A percentile compares a stretch with the other conserved stretches of the same genome.
Evolutionary conservation across 768 basidiomycete species (phyloP).

Genomic region (Kwoniella europaea): DNA sequence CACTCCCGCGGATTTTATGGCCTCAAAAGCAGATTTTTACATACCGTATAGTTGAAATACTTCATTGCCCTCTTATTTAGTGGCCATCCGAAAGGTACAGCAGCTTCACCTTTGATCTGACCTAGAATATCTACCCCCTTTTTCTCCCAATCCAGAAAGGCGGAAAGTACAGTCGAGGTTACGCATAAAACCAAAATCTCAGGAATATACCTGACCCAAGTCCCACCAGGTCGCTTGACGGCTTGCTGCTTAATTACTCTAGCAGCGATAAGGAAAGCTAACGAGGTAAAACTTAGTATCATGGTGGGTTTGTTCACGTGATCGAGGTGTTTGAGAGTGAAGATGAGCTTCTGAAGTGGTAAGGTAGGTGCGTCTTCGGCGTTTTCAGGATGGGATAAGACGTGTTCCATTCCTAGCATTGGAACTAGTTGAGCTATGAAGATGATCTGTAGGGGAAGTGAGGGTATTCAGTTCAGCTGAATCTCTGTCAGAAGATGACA

Average conservation of each 20-base stretch:
- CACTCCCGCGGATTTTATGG: background rate
- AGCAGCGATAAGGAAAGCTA: conserved; percentile 69
- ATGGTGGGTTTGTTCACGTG: conserved; percentile 69
- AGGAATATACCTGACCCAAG: conserved; percentile 77
- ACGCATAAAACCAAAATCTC: conserved; percentile 90
- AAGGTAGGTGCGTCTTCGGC: conserved; percentile 61
- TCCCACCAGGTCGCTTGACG: conserved; percentile 64
- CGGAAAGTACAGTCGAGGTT: conserved; percentile 77
- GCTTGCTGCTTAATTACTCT: conserved; percentile 60
- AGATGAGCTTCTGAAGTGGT: conserved; percentile 76
- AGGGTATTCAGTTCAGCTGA: background rate
- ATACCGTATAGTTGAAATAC: conserved; percentile 70
- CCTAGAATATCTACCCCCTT: conserved; percentile 85
- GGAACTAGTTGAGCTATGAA: conserved; percentile 74
- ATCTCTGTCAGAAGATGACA: background rate
- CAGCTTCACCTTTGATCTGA: conserved; percentile 66
- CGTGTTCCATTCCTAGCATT: conserved; percentile 75
- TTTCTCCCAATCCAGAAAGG: conserved; percentile 72
- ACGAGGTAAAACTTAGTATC: conserved; percentile 72
- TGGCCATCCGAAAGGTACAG: conserved; percentile 72
- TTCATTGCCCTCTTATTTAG: conserved; percentile 66
- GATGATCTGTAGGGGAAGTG: conserved; percentile 67
- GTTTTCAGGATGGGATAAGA: conserved; percentile 42
- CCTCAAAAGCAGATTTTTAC: conserved; percentile 2
- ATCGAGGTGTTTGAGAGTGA: conserved; percentile 67